Evolutionary conservation across 2,329 filamentous ascomycete genomes (phyloP).

Genomic region (Neospermospora avenae): DNA sequence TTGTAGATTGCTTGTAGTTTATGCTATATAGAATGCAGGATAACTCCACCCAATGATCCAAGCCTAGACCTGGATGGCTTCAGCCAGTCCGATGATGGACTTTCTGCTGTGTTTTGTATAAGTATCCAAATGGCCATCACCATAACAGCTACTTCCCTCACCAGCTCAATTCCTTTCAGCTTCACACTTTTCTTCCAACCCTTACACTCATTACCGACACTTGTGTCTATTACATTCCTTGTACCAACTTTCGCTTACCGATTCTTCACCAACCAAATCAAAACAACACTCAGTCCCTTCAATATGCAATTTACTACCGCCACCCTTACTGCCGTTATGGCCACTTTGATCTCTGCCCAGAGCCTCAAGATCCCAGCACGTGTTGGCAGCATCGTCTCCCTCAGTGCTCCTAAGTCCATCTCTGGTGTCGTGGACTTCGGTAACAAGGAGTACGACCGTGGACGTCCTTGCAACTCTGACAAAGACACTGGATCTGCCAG

Average conservation of each 20-base stretch:
- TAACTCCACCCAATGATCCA: too few relatives aligned
- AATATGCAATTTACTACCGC: constrained; percentile 21
- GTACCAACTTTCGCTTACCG: background rate
- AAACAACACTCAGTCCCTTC: constrained; percentile 6
- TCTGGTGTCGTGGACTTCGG: constrained; percentile 20
- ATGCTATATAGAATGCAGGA: too few relatives aligned
- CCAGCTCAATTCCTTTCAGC: constrained; percentile 1
- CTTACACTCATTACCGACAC: constrained; percentile 9
- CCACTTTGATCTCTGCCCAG: constrained; percentile 21
- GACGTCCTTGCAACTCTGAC: constrained; percentile 23
- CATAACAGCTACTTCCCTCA: background rate
- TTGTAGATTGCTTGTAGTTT: too few relatives aligned
- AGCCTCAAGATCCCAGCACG: constrained; percentile 23
- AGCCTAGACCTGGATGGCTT: background rate
- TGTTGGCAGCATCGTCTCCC: constrained; percentile 14
- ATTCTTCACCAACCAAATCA: background rate
- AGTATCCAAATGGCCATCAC: background rate
- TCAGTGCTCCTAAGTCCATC: constrained; percentile 15
- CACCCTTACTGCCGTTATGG: constrained; percentile 20
- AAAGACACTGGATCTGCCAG: constrained; percentile 27
- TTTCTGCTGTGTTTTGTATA: background rate
- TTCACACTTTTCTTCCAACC: constrained; percentile 8
- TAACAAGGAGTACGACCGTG: constrained; percentile 27
- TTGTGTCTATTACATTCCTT: constrained; percentile 2
- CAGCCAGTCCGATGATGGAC: background rate